These are phyloP conservation scores for Nelumbo lutea DNA, from an alignment of 164 flowering plant genomes.

Conservation along the genomic window DNA sequence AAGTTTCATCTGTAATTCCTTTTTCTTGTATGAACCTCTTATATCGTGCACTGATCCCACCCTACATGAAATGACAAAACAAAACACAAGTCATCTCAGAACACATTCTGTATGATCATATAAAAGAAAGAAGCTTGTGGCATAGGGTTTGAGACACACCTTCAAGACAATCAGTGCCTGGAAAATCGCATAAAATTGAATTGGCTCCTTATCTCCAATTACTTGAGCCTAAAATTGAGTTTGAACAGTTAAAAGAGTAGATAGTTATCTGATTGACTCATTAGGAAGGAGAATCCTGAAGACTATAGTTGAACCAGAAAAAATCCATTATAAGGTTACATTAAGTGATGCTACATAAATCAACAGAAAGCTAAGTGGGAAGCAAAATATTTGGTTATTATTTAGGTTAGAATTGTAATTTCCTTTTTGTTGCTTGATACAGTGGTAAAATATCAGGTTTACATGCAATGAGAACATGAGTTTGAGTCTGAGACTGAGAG, in stretches of 20 bases:
- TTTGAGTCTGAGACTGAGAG: no score
- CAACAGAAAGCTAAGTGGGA: neutral
- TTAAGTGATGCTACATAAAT: neutral
- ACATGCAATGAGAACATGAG: no score
- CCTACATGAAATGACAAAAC: slow-evolving; percentile 27
- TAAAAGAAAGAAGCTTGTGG: neutral
- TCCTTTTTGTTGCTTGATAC: no score
- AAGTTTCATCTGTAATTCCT: slow-evolving; percentile 39
- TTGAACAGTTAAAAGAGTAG: neutral
- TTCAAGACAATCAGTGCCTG: slow-evolving; percentile 54
- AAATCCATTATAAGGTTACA: neutral
- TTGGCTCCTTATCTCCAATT: slow-evolving; percentile 53
- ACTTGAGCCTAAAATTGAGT: slow-evolving; percentile 51
- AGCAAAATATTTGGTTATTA: neutral
- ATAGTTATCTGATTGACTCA: neutral
- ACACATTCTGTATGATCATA: neutral
- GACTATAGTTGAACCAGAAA: neutral
- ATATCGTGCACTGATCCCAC: slow-evolving; percentile 43
- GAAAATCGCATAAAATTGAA: slow-evolving; percentile 48
- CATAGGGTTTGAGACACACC: slow-evolving; percentile 30
- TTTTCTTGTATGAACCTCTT: slow-evolving; percentile 36
- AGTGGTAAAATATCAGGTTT: no score
- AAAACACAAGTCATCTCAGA: neutral
- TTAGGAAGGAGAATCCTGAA: neutral
- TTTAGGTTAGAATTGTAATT: neutral